Base-by-base conservation (phyloP, 2,329 filamentous ascomycete species). In the Colletotrichum sublineola region DNA sequence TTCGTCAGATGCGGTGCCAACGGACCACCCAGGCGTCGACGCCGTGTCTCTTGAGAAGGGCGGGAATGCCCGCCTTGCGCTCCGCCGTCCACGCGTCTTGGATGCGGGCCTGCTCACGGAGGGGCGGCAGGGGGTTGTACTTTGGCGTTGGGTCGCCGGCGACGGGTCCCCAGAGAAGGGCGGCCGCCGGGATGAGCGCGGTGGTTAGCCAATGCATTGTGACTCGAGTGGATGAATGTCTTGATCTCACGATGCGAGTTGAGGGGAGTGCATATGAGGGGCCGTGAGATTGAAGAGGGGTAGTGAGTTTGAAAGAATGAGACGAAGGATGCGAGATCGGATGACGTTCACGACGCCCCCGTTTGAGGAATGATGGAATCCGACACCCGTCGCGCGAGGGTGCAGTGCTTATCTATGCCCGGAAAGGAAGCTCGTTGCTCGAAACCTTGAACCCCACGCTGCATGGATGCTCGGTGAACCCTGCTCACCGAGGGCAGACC, bases 21-120 rank as follows among this genome's bases (percentile, higher is more conserved):
- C 80, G 2, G 31, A 86, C 84, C 63, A 87, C 81, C 85, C 85
- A 87, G 24, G 85, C 85, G 73, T 85, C 85, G 42, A 86, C 80
- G 63, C 79, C 81, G 67, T 86, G 82, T 73, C 85, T 86, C 31
- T 80, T 78, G 24, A 87, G 77, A 20, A 87, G 78, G 0, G 75
- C 78, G 5, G 85, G 84, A 42, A 87, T 83, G 6, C 82, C 76
- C 2, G 77, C 78, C 31, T 79, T 81, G 58, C 85, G 81, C 74
- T 86, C 81, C 38, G 79, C 77, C 0, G 81, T 85, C 85, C 85
- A 87, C 4, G 74, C 78, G 73, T 87, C 80, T 58, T 86, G 79
- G 18, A 86, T 79, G 5, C 77, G 73, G 1, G 84, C 82, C 75
- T 86, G 85, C 64, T 86, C 83, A 18, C 82, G 80, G 5, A 86